Evolutionary conservation across 495 filamentous ascomycete genomes (phyloP).

Genomic region (Stereocaulon alpinum): DNA sequence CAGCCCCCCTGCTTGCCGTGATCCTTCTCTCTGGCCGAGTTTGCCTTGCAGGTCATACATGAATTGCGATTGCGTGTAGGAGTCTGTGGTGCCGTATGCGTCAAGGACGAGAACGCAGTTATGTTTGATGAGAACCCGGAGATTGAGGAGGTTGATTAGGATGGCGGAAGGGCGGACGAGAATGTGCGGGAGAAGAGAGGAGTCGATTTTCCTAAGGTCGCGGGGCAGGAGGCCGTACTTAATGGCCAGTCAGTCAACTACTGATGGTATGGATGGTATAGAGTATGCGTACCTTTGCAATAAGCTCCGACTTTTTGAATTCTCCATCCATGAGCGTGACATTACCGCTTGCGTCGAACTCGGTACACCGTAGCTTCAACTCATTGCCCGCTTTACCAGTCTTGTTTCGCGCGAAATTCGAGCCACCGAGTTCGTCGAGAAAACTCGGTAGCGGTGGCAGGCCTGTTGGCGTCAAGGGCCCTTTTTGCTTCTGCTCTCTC

Average conservation of each 20-base stretch:
- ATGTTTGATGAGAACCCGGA: slow-evolving; percentile 87
- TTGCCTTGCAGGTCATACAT: slow-evolving; percentile 80
- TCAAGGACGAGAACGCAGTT: slow-evolving; percentile 93
- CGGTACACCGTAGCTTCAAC: slow-evolving; percentile 78
- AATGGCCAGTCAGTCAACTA: slow-evolving; percentile 20
- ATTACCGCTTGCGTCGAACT: slow-evolving; percentile 87
- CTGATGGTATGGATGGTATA: not conserved
- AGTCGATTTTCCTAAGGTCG: slow-evolving; percentile 95
- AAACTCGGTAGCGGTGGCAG: slow-evolving; percentile 38
- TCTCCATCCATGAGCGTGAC: slow-evolving; percentile 92
- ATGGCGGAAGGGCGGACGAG: slow-evolving; percentile 90
- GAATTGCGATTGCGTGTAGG: slow-evolving; percentile 89
- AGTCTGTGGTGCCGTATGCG: slow-evolving; percentile 87
- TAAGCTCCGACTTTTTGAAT: slow-evolving; percentile 93
- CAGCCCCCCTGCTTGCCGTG: slow-evolving; percentile 39
- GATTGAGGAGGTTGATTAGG: slow-evolving; percentile 84
- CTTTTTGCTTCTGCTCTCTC: slow-evolving; percentile 20
- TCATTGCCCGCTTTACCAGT: slow-evolving; percentile 67
- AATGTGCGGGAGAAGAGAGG: slow-evolving; percentile 94
- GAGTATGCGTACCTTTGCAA: slow-evolving; percentile 64
- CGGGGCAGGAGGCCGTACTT: slow-evolving; percentile 93
- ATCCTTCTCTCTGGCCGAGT: slow-evolving; percentile 42
- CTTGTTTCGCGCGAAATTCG: slow-evolving; percentile 48
- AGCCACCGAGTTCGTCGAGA: slow-evolving; percentile 37
- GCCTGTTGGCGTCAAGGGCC: slow-evolving; percentile 36